These are phyloP conservation scores for Lichtheimia ramosa DNA, from an alignment of 371 early-diverging fungal species.

Conservation along the genomic window DNA sequence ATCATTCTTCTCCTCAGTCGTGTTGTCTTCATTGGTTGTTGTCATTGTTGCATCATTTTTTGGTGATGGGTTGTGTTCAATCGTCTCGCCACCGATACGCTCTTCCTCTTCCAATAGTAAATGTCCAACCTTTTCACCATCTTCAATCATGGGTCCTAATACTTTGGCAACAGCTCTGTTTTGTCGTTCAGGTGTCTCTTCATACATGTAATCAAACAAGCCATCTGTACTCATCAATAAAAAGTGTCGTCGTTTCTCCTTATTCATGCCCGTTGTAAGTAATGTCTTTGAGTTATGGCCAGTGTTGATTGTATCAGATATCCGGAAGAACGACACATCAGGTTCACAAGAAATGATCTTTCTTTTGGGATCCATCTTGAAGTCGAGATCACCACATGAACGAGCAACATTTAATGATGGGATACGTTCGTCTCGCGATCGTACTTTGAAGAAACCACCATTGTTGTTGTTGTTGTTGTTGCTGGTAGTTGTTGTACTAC, in stretches of 20 bases:
- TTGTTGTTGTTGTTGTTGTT: background rate
- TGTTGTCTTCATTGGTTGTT: constrained; percentile 2
- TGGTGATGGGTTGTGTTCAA: constrained; percentile 25
- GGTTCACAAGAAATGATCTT: constrained; percentile 62
- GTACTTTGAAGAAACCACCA: constrained; percentile 12
- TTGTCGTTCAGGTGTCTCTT: constrained; percentile 49
- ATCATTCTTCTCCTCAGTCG: background rate
- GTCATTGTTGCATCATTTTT: constrained; percentile 2
- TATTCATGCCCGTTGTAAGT: constrained; percentile 23
- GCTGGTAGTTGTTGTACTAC: background rate
- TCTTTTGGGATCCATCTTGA: constrained; percentile 56
- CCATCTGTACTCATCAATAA: constrained; percentile 53
- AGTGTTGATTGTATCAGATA: constrained; percentile 22
- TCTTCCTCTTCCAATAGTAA: constrained; percentile 42
- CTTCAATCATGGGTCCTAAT: constrained; percentile 51
- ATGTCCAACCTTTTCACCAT: constrained; percentile 46
- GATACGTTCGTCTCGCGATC: constrained; percentile 40
- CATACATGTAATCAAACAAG: constrained; percentile 55
- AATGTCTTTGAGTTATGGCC: constrained; percentile 8
- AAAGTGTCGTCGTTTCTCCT: constrained; percentile 42
- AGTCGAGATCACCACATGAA: constrained; percentile 66
- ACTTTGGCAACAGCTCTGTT: constrained; percentile 47
- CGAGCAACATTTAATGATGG: constrained; percentile 65
- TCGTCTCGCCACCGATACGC: constrained; percentile 22
- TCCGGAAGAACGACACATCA: constrained; percentile 58